A percentile compares a stretch with the other conserved stretches of the same genome.
Conservation (phyloP, 2,329 filamentous ascomycete genomes). For the Acarospora socialis region DNA sequence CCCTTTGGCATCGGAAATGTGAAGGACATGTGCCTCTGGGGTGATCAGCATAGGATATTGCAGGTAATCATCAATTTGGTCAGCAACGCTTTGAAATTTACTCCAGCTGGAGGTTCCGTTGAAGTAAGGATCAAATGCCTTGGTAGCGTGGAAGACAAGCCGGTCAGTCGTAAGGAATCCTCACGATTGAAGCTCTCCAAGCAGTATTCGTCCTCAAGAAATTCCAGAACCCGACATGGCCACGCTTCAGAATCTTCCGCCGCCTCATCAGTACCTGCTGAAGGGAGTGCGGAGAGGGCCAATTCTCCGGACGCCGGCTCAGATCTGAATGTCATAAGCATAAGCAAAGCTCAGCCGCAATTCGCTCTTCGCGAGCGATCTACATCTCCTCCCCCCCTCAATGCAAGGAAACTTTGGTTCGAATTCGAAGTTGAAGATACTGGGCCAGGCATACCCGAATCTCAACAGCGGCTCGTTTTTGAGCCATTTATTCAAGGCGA, state of each 20-base stretch:
- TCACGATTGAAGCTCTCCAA: conserved; percentile 25
- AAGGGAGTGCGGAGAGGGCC: conserved; percentile 9
- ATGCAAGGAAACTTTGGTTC: conserved; percentile 55
- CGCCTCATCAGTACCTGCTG: conserved; percentile 6
- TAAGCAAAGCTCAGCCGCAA: conserved; percentile 9
- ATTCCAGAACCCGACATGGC: conserved; percentile 13
- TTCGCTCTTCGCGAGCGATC: conserved; percentile 34
- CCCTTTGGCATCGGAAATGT: conserved; percentile 53
- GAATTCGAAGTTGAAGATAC: conserved; percentile 84
- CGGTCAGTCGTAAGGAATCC: conserved; percentile 31
- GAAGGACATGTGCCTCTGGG: conserved; percentile 78
- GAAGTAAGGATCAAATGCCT: conserved; percentile 62
- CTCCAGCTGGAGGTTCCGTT: conserved; percentile 60
- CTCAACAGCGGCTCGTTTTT: conserved; percentile 71
- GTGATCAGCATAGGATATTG: conserved; percentile 80
- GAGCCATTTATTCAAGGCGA: conserved; percentile 95
- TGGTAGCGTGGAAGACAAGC: conserved; percentile 17
- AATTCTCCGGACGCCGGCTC: conserved; percentile 1
- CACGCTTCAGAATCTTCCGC: conserved; percentile 16
- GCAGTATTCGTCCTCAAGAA: conserved; percentile 14
- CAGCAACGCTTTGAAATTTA: conserved; percentile 86
- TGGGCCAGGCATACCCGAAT: conserved; percentile 67
- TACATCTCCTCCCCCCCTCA: conserved; percentile 44
- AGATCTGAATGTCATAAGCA: conserved; percentile 3
- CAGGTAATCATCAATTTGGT: conserved; percentile 92